Conservation (phyloP, 192 early-diverging fungal genomes). For the Umbelopsis ramanniana region DNA sequence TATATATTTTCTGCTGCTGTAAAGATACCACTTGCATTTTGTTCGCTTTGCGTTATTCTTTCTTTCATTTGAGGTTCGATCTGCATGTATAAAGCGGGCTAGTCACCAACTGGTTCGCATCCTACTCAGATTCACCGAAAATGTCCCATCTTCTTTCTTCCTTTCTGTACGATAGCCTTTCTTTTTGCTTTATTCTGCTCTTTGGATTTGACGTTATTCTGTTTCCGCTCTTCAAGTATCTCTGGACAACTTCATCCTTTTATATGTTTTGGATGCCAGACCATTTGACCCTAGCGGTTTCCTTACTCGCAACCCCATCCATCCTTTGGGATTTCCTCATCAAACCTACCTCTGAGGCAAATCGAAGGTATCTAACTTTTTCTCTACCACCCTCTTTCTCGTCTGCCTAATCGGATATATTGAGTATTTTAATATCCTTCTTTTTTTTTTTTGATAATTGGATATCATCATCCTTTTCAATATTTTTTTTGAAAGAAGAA, state of each 20-base stretch:
- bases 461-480: too few species aligned
- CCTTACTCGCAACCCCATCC: not conserved
- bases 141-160: not conserved
- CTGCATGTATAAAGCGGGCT: not conserved
- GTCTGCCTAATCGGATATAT: not conserved
- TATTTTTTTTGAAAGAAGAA: too few species aligned
- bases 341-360: constrained; percentile 13
- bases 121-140: not conserved
- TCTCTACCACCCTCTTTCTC: not conserved
- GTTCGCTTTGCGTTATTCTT: not conserved
- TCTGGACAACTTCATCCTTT: constrained; percentile 23
- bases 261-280: constrained; percentile 24
- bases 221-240: constrained; percentile 18
- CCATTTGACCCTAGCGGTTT: constrained; percentile 13
- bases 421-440: not conserved
- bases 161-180: constrained; percentile 5
- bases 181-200: constrained; percentile 16
- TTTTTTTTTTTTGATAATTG: too few species aligned
- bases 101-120: not conserved
- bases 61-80: not conserved
- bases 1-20: constrained; percentile 15
- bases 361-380: not conserved
- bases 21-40: not conserved
- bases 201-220: constrained; percentile 23
- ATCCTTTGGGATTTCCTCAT: constrained; percentile 12